Conservation (phyloP, 2,329 filamentous ascomycete genomes). For the Claviceps spartinae region DNA sequence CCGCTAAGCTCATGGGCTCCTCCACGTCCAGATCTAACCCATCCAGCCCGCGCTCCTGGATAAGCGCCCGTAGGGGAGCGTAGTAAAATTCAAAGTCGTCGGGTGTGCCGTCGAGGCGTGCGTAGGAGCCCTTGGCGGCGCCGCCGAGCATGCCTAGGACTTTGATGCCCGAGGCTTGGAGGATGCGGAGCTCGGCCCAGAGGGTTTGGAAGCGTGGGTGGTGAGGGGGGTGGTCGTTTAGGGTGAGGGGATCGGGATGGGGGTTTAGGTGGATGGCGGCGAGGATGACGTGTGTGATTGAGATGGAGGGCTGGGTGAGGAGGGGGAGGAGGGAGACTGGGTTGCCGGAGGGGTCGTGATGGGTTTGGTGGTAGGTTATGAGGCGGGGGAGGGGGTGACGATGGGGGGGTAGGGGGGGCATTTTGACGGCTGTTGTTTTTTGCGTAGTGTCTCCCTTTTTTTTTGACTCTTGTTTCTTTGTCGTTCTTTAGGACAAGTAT, state of each 20-base stretch:
- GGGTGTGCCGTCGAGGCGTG: constrained; percentile 39
- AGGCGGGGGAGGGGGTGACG: constrained; percentile 29
- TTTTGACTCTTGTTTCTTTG: neutral
- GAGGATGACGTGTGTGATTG: constrained; percentile 68
- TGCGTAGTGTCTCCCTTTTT: neutral
- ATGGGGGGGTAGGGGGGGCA: constrained; percentile 19
- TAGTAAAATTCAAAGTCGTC: constrained; percentile 64
- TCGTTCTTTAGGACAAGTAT: too few species aligned
- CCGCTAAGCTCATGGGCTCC: constrained; percentile 55
- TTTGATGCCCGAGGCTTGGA: constrained; percentile 63
- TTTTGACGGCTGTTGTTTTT: constrained; percentile 2
- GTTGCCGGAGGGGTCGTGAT: constrained; percentile 29
- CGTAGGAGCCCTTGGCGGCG: constrained; percentile 61
- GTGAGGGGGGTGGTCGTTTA: constrained; percentile 69
- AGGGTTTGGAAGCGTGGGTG: constrained; percentile 54
- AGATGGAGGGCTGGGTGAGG: constrained; percentile 31
- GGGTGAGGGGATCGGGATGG: constrained; percentile 49
- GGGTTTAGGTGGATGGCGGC: constrained; percentile 76
- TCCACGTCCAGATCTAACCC: constrained; percentile 72
- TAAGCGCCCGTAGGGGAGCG: constrained; percentile 48
- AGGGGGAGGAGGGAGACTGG: constrained; percentile 41
- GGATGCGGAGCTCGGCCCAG: constrained; percentile 62
- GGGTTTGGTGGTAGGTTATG: constrained; percentile 42
- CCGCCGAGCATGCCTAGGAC: constrained; percentile 82
- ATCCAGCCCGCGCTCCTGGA: constrained; percentile 48